Conservation (phyloP, 2,329 filamentous ascomycete genomes). For the Coniochaeta prunicola region DNA sequence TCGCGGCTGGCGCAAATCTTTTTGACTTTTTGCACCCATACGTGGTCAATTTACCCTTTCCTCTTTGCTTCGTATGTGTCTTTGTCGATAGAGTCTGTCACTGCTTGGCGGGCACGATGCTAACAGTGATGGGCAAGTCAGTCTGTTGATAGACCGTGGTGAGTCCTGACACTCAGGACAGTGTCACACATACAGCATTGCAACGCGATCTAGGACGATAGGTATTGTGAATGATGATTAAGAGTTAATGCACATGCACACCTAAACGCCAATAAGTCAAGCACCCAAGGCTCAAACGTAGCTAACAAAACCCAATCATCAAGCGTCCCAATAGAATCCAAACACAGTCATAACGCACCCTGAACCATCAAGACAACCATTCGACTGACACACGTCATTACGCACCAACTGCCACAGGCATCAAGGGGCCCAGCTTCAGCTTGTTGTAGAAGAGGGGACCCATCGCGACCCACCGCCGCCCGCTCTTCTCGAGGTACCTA, state of each 20-base stretch:
- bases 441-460: constrained; percentile 73
- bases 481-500: constrained; percentile 80
- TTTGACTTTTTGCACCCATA: neutral
- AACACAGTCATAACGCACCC: neutral
- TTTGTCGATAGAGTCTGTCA: too few relatives aligned
- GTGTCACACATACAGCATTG: too few relatives aligned
- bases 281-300: neutral
- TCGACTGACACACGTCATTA: neutral
- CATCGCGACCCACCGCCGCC: constrained; percentile 90
- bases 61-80: neutral
- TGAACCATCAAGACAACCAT: neutral
- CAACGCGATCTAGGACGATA: too few relatives aligned
- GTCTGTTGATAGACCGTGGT: too few relatives aligned
- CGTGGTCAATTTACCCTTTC: too few relatives aligned
- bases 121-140: too few relatives aligned
- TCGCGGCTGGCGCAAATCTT: neutral
- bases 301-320: neutral
- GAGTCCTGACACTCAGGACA: too few relatives aligned
- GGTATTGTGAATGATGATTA: too few relatives aligned
- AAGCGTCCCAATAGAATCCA: neutral
- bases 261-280: neutral
- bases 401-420: neutral
- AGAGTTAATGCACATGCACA: neutral
- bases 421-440: constrained; percentile 38
- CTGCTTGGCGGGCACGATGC: too few relatives aligned